phyloP scores from a whole-genome alignment of 805 yeast species.

The Ogataea angusta region DNA sequence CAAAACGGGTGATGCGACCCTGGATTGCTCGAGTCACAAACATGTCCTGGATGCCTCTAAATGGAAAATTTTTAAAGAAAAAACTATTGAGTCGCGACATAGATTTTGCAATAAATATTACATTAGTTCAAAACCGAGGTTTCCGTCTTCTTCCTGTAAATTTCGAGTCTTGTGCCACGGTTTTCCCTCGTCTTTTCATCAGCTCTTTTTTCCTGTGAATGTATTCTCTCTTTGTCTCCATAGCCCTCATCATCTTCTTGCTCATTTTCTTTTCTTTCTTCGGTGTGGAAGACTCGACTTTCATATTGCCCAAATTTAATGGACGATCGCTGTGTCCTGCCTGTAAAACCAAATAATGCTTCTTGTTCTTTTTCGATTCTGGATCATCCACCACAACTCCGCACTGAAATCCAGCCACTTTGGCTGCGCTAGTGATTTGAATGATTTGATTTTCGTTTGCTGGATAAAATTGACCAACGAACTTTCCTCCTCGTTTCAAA shows the following conservation, averaged over 20 bases:
- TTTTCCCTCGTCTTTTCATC: slow-evolving; percentile 86
- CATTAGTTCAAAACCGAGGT: slow-evolving; percentile 47
- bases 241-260: slow-evolving; percentile 47
- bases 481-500: slow-evolving; percentile 91
- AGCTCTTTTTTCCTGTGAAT: slow-evolving; percentile 89
- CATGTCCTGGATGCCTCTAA: too few species aligned
- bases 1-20: slow-evolving; percentile 13
- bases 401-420: slow-evolving; percentile 93
- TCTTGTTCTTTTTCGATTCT: slow-evolving; percentile 86
- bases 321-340: slow-evolving; percentile 79
- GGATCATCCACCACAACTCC: slow-evolving; percentile 94
- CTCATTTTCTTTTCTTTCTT: slow-evolving; percentile 37
- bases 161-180: slow-evolving; percentile 85
- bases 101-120: slow-evolving; percentile 3
- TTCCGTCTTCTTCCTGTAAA: slow-evolving; percentile 85
- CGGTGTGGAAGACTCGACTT: slow-evolving; percentile 62
- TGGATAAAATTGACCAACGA: slow-evolving; percentile 96
- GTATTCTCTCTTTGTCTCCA: slow-evolving; percentile 76
- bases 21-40: too few species aligned
- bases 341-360: slow-evolving; percentile 83
- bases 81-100: slow-evolving; percentile 4
- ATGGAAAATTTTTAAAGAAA: slow-evolving; percentile 2
- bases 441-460: slow-evolving; percentile 82
- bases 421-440: slow-evolving; percentile 77
- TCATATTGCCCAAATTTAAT: slow-evolving; percentile 75